These are phyloP conservation scores for Raddia guianensis DNA, from an alignment of 176 grass and related monocot genomes.

Conservation along the genomic window DNA sequence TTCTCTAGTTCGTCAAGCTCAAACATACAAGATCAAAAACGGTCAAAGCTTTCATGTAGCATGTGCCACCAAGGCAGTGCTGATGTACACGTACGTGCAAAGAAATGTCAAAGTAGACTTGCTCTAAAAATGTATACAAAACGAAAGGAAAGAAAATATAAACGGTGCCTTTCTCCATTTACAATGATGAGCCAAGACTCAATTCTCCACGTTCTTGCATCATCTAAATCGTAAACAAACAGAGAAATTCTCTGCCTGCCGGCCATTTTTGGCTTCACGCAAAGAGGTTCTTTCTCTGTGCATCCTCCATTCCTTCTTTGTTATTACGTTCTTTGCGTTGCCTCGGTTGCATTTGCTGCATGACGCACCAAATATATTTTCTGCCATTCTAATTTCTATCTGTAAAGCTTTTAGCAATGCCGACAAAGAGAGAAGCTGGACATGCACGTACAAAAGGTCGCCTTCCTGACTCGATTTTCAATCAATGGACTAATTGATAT, in stretches of 20 bases:
- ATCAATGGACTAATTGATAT: background rate
- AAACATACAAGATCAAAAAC: no score
- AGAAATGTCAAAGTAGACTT: background rate
- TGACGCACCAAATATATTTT: background rate
- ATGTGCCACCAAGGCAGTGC: background rate
- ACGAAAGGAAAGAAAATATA: background rate
- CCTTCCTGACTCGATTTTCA: conserved; percentile 17
- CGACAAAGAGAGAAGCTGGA: conserved; percentile 28
- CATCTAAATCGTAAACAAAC: background rate
- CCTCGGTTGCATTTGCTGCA: conserved; percentile 18
- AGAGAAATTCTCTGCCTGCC: conserved; percentile 15
- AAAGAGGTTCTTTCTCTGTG: background rate
- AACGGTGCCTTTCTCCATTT: background rate
- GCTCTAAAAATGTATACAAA: background rate
- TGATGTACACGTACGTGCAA: background rate
- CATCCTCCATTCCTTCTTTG: background rate
- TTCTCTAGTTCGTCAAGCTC: background rate
- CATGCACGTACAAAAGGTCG: conserved; percentile 26
- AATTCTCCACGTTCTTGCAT: background rate
- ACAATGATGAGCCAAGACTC: background rate
- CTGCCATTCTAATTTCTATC: background rate
- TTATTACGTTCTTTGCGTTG: background rate
- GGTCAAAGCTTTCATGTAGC: background rate
- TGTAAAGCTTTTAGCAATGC: conserved; percentile 16
- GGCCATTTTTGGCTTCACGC: conserved; percentile 28